A percentile compares a stretch with the other conserved stretches of the same genome.
These are phyloP conservation scores for Chlorella sorokiniana DNA, from an alignment of 139 green algal species.

Conservation along the genomic window DNA sequence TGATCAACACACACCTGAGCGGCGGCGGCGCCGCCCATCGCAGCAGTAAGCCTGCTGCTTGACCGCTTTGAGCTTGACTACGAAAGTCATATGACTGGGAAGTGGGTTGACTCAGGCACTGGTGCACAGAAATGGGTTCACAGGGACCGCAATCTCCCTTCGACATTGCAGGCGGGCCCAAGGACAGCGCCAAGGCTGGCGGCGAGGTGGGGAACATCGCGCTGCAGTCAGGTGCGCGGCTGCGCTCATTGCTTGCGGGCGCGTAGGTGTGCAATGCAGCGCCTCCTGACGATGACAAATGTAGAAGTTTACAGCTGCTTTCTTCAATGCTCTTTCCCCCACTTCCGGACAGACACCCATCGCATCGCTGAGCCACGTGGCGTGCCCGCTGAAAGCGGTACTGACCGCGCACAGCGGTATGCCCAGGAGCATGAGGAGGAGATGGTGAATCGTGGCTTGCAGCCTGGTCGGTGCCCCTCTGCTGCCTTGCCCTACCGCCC, in stretches of 20 bases:
- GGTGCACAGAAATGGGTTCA: too few relatives aligned
- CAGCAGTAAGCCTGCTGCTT: background rate
- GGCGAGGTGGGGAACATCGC: constrained; percentile 40
- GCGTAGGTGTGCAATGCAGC: background rate
- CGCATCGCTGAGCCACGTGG: background rate
- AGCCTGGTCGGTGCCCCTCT: background rate
- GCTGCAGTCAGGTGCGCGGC: constrained; percentile 22
- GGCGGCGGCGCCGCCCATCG: background rate
- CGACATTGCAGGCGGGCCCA: constrained; percentile 14
- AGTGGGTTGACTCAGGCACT: too few relatives aligned
- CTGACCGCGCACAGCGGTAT: constrained; percentile 15
- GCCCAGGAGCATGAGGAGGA: constrained; percentile 16
- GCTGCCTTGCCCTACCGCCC: background rate
- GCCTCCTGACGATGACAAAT: background rate
- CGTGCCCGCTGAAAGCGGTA: constrained; percentile 10
- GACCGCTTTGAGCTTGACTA: background rate
- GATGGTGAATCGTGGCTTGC: constrained; percentile 10
- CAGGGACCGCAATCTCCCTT: too few relatives aligned
- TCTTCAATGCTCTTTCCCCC: background rate
- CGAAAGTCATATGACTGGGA: too few relatives aligned
- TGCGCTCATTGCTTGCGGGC: background rate
- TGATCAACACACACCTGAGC: constrained; percentile 4
- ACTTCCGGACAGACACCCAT: constrained; percentile 12
- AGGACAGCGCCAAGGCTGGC: constrained; percentile 1
- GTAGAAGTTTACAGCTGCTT: background rate